Conservation (phyloP, 805 yeast species). For the Metschnikowia sp. region DNA sequence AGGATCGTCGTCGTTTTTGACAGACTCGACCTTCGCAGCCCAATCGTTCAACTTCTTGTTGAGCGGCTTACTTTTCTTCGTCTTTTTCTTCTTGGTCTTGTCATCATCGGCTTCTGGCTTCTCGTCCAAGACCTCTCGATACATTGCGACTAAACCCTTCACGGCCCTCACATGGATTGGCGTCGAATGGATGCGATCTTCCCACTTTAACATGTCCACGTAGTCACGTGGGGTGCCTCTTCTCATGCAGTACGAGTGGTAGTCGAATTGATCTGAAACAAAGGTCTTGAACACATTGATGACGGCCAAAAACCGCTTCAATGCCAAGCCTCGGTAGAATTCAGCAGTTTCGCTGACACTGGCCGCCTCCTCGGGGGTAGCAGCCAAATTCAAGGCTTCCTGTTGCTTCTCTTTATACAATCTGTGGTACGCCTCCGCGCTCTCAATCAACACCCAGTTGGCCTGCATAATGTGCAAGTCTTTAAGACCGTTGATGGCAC, state of each 20-base stretch:
- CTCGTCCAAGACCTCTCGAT: constrained; percentile 40
- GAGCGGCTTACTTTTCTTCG: constrained; percentile 53
- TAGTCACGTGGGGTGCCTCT: constrained; percentile 88
- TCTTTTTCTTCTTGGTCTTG: constrained; percentile 41
- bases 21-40: constrained; percentile 42
- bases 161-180: constrained; percentile 73
- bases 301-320: constrained; percentile 72
- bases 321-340: constrained; percentile 62
- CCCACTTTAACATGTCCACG: constrained; percentile 76
- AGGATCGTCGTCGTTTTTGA: constrained; percentile 53
- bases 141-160: constrained; percentile 57
- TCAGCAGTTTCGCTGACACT: constrained; percentile 38
- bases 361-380: constrained; percentile 25
- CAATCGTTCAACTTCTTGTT: constrained; percentile 54
- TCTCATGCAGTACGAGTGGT: constrained; percentile 89
- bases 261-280: constrained; percentile 84
- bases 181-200: constrained; percentile 63
- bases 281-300: constrained; percentile 66
- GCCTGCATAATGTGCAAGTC: constrained; percentile 89
- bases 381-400: constrained; percentile 16
- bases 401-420: constrained; percentile 35
- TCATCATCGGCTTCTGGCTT: constrained; percentile 19
- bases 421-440: constrained; percentile 79
- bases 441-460: constrained; percentile 82
- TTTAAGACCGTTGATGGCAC: constrained; percentile 75